Percentiles rank a stretch among this genome's conserved stretches.
Evolutionary conservation across 1,139 yeast genomes (phyloP).

Genomic region (Sugiyamaella pinicola): DNA sequence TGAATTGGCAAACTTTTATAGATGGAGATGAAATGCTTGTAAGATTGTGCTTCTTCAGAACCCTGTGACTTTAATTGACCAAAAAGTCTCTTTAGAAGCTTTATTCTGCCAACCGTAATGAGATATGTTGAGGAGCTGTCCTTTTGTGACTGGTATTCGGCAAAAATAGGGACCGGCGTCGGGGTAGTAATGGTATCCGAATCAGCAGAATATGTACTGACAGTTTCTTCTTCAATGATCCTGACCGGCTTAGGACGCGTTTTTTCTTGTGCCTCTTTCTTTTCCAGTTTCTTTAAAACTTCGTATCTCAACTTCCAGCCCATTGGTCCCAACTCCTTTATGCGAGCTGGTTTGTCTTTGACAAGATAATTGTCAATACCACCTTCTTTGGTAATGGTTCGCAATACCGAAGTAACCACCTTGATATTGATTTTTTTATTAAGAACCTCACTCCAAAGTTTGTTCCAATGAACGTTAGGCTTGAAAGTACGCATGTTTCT

Average conservation of each 20-base stretch:
- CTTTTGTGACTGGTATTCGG: conserved; percentile 45
- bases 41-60: conserved; percentile 50
- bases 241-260: conserved; percentile 31
- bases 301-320: conserved; percentile 90
- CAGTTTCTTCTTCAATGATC: conserved; percentile 9
- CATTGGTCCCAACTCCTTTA: conserved; percentile 85
- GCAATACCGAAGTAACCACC: conserved; percentile 79
- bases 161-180: conserved; percentile 49
- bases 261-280: conserved; percentile 32
- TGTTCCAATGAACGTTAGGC: conserved; percentile 77
- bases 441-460: conserved; percentile 82
- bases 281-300: conserved; percentile 50
- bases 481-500: conserved; percentile 75
- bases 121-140: conserved; percentile 47
- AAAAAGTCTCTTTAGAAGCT: conserved; percentile 58
- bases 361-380: conserved; percentile 86
- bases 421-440: conserved; percentile 56
- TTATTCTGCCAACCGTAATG: conserved; percentile 64
- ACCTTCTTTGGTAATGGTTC: conserved; percentile 88
- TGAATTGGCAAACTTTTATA: conserved; percentile 38
- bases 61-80: conserved; percentile 49
- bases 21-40: conserved; percentile 46
- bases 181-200: conserved; percentile 21
- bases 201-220: background rate
- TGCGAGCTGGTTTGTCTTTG: conserved; percentile 84